Conservation (phyloP, 1,284 basidiomycete species). For the Apiotrichum montevideense region DNA sequence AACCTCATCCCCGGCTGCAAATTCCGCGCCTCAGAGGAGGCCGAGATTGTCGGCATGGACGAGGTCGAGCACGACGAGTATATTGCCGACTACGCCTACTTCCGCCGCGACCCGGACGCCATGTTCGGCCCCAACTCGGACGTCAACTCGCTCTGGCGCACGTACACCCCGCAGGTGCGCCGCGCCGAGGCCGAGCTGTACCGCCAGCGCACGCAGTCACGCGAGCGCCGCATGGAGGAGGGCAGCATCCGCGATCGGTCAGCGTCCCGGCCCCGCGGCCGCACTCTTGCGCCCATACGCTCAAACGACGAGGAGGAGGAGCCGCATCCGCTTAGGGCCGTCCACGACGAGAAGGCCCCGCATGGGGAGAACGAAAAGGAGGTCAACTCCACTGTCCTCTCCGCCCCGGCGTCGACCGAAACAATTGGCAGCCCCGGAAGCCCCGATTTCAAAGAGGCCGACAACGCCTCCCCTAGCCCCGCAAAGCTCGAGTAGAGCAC, state of each 20-base stretch:
- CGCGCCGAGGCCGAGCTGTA: constrained; percentile 7
- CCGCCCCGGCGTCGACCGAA: not conserved
- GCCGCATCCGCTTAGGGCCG: no score
- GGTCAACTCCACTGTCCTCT: not conserved
- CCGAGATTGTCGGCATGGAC: constrained; percentile 81
- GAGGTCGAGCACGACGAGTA: constrained; percentile 47
- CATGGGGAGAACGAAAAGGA: not conserved
- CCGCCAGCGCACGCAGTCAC: constrained; percentile 1
- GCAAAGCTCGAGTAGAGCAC: no score
- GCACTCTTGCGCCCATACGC: not conserved
- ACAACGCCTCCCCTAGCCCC: not conserved
- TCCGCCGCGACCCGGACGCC: constrained; percentile 44
- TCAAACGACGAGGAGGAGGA: not conserved
- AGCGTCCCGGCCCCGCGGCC: not conserved
- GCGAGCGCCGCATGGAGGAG: constrained; percentile 1
- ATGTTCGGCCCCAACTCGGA: constrained; percentile 12
- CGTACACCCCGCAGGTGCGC: constrained; percentile 7
- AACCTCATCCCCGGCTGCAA: constrained; percentile 71
- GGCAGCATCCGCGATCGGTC: not conserved
- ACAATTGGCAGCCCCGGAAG: not conserved
- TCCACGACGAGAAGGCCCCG: not conserved
- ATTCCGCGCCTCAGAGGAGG: constrained; percentile 66
- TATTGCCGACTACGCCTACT: constrained; percentile 47
- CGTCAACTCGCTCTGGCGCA: constrained; percentile 11
- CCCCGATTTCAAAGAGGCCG: not conserved